Evolutionary conservation across 768 basidiomycete species (phyloP), one percentile per base, ranked within the genome.

Genomic region (Leccinum imitatum): DNA sequence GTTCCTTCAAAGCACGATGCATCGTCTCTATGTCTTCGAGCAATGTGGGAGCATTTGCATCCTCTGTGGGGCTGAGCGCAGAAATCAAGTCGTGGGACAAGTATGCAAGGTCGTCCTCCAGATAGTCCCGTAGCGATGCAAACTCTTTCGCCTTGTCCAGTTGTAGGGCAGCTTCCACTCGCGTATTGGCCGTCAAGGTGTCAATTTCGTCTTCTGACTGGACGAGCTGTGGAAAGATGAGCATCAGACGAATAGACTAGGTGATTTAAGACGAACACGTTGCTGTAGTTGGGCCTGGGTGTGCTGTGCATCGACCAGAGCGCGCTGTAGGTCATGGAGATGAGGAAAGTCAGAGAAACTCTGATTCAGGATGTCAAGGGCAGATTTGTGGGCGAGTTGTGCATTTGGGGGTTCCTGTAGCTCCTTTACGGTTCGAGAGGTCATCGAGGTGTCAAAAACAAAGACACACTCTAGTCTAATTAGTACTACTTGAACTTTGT

Each of bases 21-120:
- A 95, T 74, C 0, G 80, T 82, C 69, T 96, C 91, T 60, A 98
- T 79, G 50, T 91, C 89, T 71, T 94, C 90, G 10, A 96, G 78
- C 5, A 98, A 75, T 0, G 88, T 92, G 4, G 87, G 78, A 47
- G 74, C 65, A n/a, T 71, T 75, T 10, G 80, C 78, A 48, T 77
- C 79, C 14, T 79, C 80, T 11, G 78, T 76, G 25, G 67, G 72
- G 50, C 65, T 64, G 30, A 84, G 64, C 3, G 82, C 77, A 1
- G 87, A 88, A 52, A 85, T 78, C 46, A 96, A 78, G 54, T 88
- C 84, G 54, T 79, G 75, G 5, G 84, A 83, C 30, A 96, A 75
- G 59, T 83, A 82, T 13, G 85, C 77, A 11, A 95, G 78, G 70
- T 94, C 89, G 68, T 96, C 93, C 15, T 85, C 82, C 19, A 95